A percentile compares a stretch with the other conserved stretches of the same genome.
Conservation (phyloP, 1,284 basidiomycete species). For the Coriolopsis trogii region DNA sequence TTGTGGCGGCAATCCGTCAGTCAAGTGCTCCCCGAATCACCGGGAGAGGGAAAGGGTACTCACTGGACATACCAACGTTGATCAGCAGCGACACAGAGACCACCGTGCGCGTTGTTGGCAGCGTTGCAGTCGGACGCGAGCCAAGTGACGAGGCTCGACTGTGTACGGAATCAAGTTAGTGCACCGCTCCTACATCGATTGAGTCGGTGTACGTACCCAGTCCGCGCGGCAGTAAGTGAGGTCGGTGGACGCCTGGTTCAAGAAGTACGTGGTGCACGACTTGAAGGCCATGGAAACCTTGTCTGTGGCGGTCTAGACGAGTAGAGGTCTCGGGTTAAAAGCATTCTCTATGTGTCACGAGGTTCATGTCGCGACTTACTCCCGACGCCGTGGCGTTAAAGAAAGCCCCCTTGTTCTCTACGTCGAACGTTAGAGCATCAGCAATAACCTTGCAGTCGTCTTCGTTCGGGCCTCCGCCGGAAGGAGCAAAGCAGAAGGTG, state of each 20-base stretch:
- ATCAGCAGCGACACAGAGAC: constrained; percentile 47
- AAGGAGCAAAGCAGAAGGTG: constrained; percentile 46
- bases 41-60: background rate
- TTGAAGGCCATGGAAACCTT: constrained; percentile 31
- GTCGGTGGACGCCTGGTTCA: constrained; percentile 29
- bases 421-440: constrained; percentile 48
- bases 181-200: background rate
- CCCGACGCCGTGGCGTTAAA: constrained; percentile 21
- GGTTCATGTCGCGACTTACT: constrained; percentile 4
- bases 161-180: background rate
- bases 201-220: constrained; percentile 26
- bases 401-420: constrained; percentile 44
- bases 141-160: constrained; percentile 44
- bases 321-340: too few species aligned
- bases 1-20: too few species aligned
- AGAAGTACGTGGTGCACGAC: constrained; percentile 31
- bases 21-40: too few species aligned
- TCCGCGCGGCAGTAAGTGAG: constrained; percentile 34
- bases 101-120: constrained; percentile 51
- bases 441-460: constrained; percentile 52
- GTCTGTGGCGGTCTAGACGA: constrained; percentile 25
- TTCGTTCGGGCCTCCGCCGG: constrained; percentile 48
- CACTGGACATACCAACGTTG: constrained; percentile 51
- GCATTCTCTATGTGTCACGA: too few species aligned
- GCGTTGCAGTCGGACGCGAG: constrained; percentile 48